These are phyloP conservation scores for Capronia coronata DNA, from an alignment of 2,329 filamentous ascomycete genomes.

Conservation along the genomic window DNA sequence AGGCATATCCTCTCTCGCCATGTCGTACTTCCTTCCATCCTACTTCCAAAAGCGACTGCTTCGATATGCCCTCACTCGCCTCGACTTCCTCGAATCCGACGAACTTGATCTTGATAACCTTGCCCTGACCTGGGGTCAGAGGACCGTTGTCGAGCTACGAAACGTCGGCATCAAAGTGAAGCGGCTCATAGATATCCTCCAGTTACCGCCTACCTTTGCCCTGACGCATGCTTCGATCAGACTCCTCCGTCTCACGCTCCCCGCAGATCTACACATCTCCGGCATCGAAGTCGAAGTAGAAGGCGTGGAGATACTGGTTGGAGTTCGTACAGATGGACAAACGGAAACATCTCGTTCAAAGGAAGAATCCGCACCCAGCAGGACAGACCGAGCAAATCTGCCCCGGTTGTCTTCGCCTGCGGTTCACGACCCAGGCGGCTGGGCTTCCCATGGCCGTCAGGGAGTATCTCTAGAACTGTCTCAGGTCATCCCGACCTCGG, in stretches of 20 bases:
- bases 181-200: constrained; percentile 25
- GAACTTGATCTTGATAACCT: constrained; percentile 79
- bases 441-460: constrained; percentile 2
- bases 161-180: constrained; percentile 58
- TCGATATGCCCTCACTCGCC: constrained; percentile 72
- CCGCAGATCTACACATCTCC: constrained; percentile 79
- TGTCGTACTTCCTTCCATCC: constrained; percentile 70
- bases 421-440: constrained; percentile 30
- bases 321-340: constrained; percentile 13
- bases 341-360: constrained; percentile 40
- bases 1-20: constrained; percentile 34
- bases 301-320: constrained; percentile 59
- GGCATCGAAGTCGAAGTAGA: constrained; percentile 76
- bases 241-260: constrained; percentile 71
- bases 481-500: constrained; percentile 45
- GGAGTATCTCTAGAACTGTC: constrained; percentile 13
- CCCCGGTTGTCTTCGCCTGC: constrained; percentile 21
- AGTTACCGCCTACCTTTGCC: constrained; percentile 25
- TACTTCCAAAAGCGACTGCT: constrained; percentile 81
- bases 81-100: constrained; percentile 83
- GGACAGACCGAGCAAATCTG: constrained; percentile 27
- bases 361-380: constrained; percentile 35
- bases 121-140: constrained; percentile 74
- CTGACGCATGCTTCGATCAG: constrained; percentile 57
- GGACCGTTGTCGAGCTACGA: constrained; percentile 75